Evolutionary conservation across 2,329 filamentous ascomycete species (phyloP).

Genomic region (Hypoxylon sp.): DNA sequence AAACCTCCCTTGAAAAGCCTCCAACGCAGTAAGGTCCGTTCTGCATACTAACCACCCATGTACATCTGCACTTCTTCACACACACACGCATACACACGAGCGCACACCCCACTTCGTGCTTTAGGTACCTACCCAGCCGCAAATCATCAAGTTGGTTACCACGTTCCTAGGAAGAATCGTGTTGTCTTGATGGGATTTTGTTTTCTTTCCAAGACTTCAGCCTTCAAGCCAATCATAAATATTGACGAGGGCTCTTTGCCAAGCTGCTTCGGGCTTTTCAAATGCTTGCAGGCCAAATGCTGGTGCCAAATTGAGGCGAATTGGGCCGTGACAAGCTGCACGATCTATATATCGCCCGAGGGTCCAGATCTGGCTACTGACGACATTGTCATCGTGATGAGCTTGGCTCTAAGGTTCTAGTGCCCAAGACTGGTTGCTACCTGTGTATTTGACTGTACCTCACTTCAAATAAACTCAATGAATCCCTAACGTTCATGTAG

Average conservation of each 20-base stretch:
- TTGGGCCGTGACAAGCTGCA: constrained; percentile 41
- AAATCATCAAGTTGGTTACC: constrained; percentile 28
- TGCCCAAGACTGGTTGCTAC: constrained; percentile 11
- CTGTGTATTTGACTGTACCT: constrained; percentile 11
- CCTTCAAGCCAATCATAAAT: background rate
- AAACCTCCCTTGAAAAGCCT: constrained; percentile 4
- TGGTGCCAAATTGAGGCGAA: constrained; percentile 39
- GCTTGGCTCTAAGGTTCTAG: constrained; percentile 12
- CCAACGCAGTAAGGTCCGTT: constrained; percentile 10
- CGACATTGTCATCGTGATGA: constrained; percentile 40
- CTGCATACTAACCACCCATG: constrained; percentile 14
- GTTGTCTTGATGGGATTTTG: constrained; percentile 20
- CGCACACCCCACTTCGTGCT: background rate
- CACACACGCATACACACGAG: background rate
- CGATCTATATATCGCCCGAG: constrained; percentile 33
- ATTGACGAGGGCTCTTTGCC: constrained; percentile 10
- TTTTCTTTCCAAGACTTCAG: background rate
- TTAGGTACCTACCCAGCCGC: constrained; percentile 33
- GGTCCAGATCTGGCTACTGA: constrained; percentile 31
- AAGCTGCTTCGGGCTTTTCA: constrained; percentile 18
- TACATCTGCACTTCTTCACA: constrained; percentile 13
- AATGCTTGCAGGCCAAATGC: constrained; percentile 29
- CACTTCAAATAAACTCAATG: constrained; percentile 18
- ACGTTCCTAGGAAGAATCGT: constrained; percentile 20
- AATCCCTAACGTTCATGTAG: constrained; percentile 5